phyloP scores from a whole-genome alignment of 345 rosid species.

The Eucalyptus marginata region DNA sequence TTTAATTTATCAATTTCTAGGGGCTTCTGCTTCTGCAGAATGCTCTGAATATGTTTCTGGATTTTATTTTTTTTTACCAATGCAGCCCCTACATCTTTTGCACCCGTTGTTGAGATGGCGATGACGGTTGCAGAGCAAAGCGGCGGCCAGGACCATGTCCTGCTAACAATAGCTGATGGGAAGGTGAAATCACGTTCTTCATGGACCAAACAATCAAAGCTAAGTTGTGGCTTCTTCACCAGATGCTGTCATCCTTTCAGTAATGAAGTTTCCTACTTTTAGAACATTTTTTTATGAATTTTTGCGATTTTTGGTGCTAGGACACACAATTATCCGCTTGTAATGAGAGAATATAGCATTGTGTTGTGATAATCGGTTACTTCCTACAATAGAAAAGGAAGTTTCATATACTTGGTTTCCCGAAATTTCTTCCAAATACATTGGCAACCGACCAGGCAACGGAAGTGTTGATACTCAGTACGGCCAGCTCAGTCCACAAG shows the following conservation, averaged over 20 bases:
- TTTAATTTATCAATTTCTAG: neutral
- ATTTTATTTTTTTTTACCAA: neutral
- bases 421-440: neutral
- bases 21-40: neutral
- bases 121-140: constrained; percentile 74
- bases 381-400: neutral
- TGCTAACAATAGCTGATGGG: constrained; percentile 83
- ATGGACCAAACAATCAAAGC: neutral
- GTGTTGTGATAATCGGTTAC: neutral
- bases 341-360: neutral
- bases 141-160: constrained; percentile 79
- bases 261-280: neutral
- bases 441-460: neutral
- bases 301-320: neutral
- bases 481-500: neutral
- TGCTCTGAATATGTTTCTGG: neutral
- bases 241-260: neutral
- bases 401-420: neutral
- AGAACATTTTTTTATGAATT: neutral
- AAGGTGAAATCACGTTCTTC: constrained; percentile 30
- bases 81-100: constrained; percentile 88
- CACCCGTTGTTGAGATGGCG: constrained; percentile 75
- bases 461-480: neutral
- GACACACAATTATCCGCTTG: neutral
- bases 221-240: neutral